Conservation (phyloP, 257 asterid species). For the Misopates orontium region DNA sequence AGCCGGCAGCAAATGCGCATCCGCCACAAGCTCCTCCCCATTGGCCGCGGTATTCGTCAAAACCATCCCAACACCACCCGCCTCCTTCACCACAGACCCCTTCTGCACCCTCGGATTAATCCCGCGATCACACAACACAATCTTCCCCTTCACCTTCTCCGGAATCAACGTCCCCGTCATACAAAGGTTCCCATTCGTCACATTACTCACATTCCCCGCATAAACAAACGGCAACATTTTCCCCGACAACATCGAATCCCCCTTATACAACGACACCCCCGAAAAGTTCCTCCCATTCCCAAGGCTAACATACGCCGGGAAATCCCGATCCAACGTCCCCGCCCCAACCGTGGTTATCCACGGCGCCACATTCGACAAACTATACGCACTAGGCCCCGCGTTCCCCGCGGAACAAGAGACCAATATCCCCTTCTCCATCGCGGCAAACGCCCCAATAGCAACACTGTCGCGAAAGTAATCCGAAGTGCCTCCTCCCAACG, state of each 20-base stretch:
- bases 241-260: constrained; percentile 36
- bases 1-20: constrained; percentile 37
- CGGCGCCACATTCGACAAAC: constrained; percentile 74
- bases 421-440: constrained; percentile 81
- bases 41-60: constrained; percentile 37
- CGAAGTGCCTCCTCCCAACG: constrained; percentile 72
- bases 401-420: constrained; percentile 91
- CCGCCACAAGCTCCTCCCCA: constrained; percentile 44
- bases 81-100: constrained; percentile 35
- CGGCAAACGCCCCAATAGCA: constrained; percentile 74
- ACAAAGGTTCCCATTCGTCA: constrained; percentile 67
- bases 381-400: constrained; percentile 62
- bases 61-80: constrained; percentile 38
- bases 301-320: constrained; percentile 80
- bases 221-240: constrained; percentile 69
- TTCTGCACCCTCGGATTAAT: constrained; percentile 35
- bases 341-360: constrained; percentile 97
- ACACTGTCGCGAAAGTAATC: constrained; percentile 62
- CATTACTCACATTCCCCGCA: constrained; percentile 72
- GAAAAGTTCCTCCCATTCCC: constrained; percentile 69
- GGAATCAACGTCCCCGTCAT: constrained; percentile 63
- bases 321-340: constrained; percentile 84
- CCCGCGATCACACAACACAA: constrained; percentile 40
- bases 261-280: constrained; percentile 70
- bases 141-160: constrained; percentile 41